phyloP scores from a whole-genome alignment of 2,329 filamentous ascomycete species.

The Dichotomopilus funicola region DNA sequence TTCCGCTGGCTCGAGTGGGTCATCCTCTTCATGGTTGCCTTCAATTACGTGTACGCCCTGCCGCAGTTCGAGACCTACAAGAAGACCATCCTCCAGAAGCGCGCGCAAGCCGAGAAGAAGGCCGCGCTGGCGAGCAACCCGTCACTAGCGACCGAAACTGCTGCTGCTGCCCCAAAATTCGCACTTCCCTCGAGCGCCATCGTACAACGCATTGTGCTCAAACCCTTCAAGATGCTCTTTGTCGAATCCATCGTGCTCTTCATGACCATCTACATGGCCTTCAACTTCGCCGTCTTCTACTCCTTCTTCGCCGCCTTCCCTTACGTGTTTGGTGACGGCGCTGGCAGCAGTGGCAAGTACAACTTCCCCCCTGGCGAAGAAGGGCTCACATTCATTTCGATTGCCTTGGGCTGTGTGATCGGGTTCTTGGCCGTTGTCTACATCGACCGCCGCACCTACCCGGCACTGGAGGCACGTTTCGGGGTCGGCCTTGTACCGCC shows the following conservation, averaged over 20 bases:
- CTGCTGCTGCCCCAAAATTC: background rate
- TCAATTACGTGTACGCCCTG: constrained; percentile 30
- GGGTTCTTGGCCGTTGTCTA: constrained; percentile 4
- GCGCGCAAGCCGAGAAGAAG: background rate
- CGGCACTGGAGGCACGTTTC: constrained; percentile 1
- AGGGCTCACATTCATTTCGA: constrained; percentile 12
- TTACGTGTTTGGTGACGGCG: constrained; percentile 21
- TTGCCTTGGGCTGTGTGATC: constrained; percentile 11
- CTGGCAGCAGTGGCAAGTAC: constrained; percentile 16
- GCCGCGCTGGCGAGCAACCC: background rate
- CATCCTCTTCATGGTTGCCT: constrained; percentile 34
- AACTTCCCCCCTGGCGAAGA: constrained; percentile 17
- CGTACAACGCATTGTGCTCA: constrained; percentile 26
- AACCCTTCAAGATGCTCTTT: constrained; percentile 38
- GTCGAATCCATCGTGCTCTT: constrained; percentile 47
- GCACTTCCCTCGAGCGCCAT: background rate
- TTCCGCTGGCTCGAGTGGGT: constrained; percentile 40
- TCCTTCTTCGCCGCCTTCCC: constrained; percentile 27
- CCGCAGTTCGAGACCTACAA: constrained; percentile 41
- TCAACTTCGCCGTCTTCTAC: constrained; percentile 27
- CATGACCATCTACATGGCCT: constrained; percentile 25
- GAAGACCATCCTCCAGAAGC: constrained; percentile 31
- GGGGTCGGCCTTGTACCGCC: constrained; percentile 6
- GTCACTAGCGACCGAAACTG: no score
- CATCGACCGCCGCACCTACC: constrained; percentile 8